Percentiles rank a stretch among this genome's conserved stretches.
Evolutionary conservation across 2,329 filamentous ascomycete species (phyloP).

Genomic region (Zopfia rhizophila): DNA sequence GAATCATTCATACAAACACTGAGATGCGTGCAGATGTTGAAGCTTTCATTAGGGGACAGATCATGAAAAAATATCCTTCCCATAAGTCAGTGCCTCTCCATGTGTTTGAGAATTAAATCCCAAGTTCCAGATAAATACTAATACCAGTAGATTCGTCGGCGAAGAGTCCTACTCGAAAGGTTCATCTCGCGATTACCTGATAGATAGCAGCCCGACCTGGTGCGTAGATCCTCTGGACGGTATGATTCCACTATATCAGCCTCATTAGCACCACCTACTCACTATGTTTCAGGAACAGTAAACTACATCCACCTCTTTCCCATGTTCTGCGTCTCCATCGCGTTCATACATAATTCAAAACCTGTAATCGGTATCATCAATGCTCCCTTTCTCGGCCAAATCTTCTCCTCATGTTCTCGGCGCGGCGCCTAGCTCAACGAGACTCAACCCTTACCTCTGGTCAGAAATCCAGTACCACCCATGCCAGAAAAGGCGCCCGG

Average conservation of each 20-base stretch:
- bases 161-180: slow-evolving; percentile 81
- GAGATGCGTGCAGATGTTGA: slow-evolving; percentile 70
- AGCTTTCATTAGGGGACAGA: slow-evolving; percentile 71
- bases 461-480: slow-evolving; percentile 70
- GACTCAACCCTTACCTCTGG: slow-evolving; percentile 69
- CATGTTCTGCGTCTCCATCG: slow-evolving; percentile 84
- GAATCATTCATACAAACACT: no score
- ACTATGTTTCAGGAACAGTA: slow-evolving; percentile 66
- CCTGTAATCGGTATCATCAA: slow-evolving; percentile 78
- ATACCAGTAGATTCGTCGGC: slow-evolving; percentile 71
- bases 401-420: slow-evolving; percentile 74
- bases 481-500: slow-evolving; percentile 72
- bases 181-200: slow-evolving; percentile 73
- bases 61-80: slow-evolving; percentile 68
- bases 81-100: slow-evolving; percentile 67
- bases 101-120: background rate
- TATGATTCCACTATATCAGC: slow-evolving; percentile 25
- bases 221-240: slow-evolving; percentile 81
- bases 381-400: slow-evolving; percentile 74
- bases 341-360: slow-evolving; percentile 67
- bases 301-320: slow-evolving; percentile 85
- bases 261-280: slow-evolving; percentile 1
- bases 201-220: slow-evolving; percentile 74
- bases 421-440: slow-evolving; percentile 77
- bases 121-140: background rate